phyloP scores from a whole-genome alignment of 148 eudicot genomes.

The Nyssa sinensis region DNA sequence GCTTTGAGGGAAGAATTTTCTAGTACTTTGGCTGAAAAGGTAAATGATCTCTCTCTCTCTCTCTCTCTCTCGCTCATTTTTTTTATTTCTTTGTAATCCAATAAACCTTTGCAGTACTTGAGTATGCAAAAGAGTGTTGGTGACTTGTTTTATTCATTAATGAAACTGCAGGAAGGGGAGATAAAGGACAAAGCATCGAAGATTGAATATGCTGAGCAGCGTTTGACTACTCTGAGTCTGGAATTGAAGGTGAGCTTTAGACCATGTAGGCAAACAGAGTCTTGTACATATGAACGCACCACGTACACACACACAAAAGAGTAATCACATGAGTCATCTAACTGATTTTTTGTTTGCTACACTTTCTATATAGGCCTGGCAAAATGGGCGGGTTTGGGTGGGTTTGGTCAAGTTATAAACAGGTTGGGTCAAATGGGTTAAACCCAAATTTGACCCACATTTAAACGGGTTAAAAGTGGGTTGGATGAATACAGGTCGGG shows the following conservation, averaged over 20 bases:
- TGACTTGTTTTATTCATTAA: slow-evolving; percentile 11
- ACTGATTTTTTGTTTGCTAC: background rate
- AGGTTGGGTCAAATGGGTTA: too few species aligned
- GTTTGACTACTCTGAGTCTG: slow-evolving; percentile 67
- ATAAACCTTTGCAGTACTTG: background rate
- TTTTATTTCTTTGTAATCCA: background rate
- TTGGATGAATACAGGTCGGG: too few species aligned
- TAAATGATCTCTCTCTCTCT: slow-evolving; percentile 19
- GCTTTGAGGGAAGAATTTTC: slow-evolving; percentile 75
- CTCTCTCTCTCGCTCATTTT: background rate
- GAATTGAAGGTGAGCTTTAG: slow-evolving; percentile 65
- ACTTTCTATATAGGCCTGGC: too few species aligned
- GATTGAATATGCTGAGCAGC: slow-evolving; percentile 83
- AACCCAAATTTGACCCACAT: too few species aligned
- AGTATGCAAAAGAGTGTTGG: background rate
- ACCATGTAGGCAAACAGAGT: background rate
- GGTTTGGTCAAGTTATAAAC: too few species aligned
- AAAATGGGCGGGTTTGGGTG: too few species aligned
- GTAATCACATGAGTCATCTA: background rate
- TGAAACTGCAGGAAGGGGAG: slow-evolving; percentile 69
- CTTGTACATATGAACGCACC: background rate
- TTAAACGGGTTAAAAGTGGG: too few species aligned
- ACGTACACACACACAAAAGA: background rate
- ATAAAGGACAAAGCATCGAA: slow-evolving; percentile 67
- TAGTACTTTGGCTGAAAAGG: slow-evolving; percentile 69